These are phyloP conservation scores for Asterophora lycoperdoides DNA, from an alignment of 768 basidiomycete genomes.

Conservation along the genomic window DNA sequence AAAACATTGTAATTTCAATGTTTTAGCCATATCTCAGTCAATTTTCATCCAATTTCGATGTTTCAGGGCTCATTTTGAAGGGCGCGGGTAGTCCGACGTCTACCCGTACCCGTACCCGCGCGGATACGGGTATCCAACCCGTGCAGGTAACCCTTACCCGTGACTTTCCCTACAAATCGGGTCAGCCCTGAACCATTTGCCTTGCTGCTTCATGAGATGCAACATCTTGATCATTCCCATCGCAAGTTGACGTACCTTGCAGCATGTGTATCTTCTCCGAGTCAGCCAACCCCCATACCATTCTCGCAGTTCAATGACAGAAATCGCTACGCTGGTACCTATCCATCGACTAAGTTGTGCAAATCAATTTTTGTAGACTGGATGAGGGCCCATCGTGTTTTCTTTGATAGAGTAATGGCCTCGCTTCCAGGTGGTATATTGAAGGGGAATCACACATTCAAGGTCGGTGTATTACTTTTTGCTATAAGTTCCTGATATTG, in stretches of 20 bases:
- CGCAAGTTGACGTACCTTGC: constrained; percentile 2
- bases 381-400: constrained; percentile 2
- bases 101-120: no score
- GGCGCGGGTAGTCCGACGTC: no score
- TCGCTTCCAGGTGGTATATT: not conserved
- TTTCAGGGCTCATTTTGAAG: no score
- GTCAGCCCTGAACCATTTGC: constrained; percentile 2
- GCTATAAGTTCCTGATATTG: not conserved
- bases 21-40: no score
- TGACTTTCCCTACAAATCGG: no score
- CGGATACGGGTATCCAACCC: no score
- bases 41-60: no score
- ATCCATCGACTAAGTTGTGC: not conserved
- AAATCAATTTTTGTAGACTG: constrained; percentile 2
- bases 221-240: constrained; percentile 1
- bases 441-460: constrained; percentile 6
- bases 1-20: no score
- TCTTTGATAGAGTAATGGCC: not conserved
- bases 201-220: not conserved
- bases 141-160: no score
- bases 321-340: not conserved
- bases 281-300: not conserved
- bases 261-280: not conserved
- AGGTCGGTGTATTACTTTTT: not conserved
- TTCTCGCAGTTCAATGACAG: constrained; percentile 1